A percentile compares a stretch with the other conserved stretches of the same genome.
Conservation (phyloP, 2,329 filamentous ascomycete species). For the Verticillium zaregamsianum region DNA sequence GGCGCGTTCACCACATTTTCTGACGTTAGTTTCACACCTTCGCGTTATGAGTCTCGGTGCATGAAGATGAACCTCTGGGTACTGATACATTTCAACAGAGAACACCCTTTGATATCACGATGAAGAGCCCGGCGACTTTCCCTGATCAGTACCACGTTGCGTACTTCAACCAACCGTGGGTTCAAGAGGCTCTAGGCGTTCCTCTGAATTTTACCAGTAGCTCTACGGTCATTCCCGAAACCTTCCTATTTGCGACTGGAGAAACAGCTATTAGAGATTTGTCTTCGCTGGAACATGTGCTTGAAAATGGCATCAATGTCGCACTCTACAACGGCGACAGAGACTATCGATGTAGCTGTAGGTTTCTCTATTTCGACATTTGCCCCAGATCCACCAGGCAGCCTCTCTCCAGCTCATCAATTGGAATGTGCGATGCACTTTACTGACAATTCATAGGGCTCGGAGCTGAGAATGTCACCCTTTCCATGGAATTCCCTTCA, state of each 20-base stretch:
- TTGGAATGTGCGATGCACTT: too few species aligned
- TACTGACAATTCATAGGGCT: constrained; percentile 29
- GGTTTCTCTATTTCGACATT: constrained; percentile 1
- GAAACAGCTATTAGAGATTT: constrained; percentile 26
- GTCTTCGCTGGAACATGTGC: constrained; percentile 35
- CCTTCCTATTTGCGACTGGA: constrained; percentile 28
- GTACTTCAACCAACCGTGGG: constrained; percentile 17
- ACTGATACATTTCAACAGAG: constrained; percentile 25
- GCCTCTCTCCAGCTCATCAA: too few species aligned
- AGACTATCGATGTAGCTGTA: constrained; percentile 46
- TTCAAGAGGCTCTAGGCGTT: constrained; percentile 53
- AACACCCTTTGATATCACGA: constrained; percentile 26
- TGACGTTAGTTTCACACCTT: not conserved
- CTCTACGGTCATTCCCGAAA: constrained; percentile 31
- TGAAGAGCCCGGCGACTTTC: constrained; percentile 10
- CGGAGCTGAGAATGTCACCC: constrained; percentile 42
- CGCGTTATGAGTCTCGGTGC: not conserved
- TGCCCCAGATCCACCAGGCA: too few species aligned
- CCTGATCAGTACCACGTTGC: constrained; percentile 7
- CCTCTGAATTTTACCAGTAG: constrained; percentile 50
- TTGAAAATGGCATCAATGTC: constrained; percentile 52
- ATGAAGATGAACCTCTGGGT: constrained; percentile 7
- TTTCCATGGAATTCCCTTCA: constrained; percentile 52
- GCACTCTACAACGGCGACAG: constrained; percentile 52
- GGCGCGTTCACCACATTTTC: constrained; percentile 27